Evolutionary conservation across 352 stramenopile species (phyloP), one percentile per base, ranked within the genome.

Genomic region (Globisporangium polare): DNA sequence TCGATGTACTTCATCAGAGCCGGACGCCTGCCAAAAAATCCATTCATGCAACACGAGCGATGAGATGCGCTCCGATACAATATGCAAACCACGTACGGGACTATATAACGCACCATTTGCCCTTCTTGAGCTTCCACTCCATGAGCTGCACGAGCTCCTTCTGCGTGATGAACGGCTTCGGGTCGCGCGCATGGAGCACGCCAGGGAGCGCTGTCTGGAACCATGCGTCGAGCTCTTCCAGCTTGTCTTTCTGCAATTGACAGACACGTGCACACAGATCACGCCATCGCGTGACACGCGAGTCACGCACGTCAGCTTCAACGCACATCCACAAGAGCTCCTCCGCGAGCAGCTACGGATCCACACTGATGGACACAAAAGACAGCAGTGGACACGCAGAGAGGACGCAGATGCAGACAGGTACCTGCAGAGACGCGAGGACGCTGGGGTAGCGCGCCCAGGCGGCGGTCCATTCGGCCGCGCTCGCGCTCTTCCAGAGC

Each of bases 71-170:
- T 15, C 12, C 33, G 3, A 17, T 39, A 39, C 10, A 39, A 39
- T 15, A 15, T 9, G 33, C 33, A 39, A 39, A 33, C 29, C 29
- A 33, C 29, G 29, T 33, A 33, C 33, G 12, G 2, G 12, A 17
- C 33, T 18, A 39, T 39, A 31, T 7, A 20, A 43, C 66, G 24
- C 51, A 91, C 84, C 82, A 94, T 71, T 94, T 94, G 43, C 82
- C 84, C 57, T 92, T 94, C 64, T 82, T 90, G 43, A 94, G 78
- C 63, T 92, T 94, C 84, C 84, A 94, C 58, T 90, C 63, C 82
- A 94, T 89, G 45, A 94, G 71, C 45, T 75, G 66, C 27, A 73
- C 63, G 41, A 94, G 65, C 52, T 94, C 80, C 24, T 53, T 12
- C 47, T 92, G 75, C 35, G 66, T 77, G 59, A 90, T 53, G 58